phyloP scores from a whole-genome alignment of 148 eudicot species.

The Rhododendron ferrugineum region DNA sequence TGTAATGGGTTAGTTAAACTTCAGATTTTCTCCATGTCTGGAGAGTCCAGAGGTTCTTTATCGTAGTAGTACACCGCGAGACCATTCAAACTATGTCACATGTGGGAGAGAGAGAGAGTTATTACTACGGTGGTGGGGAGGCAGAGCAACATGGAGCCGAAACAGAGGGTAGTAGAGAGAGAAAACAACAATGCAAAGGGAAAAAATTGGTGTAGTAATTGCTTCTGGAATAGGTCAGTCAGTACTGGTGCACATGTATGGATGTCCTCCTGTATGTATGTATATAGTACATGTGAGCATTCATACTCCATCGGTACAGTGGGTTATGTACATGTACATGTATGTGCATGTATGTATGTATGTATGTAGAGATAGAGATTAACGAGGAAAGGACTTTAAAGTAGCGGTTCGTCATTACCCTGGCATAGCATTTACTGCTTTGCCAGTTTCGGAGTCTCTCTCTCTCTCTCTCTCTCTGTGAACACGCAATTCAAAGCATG shows the following conservation, averaged over 20 bases:
- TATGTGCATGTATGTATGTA: not conserved
- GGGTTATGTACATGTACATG: not conserved
- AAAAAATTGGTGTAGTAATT: not conserved
- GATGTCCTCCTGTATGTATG: not conserved
- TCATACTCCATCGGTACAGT: not conserved
- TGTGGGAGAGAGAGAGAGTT: not conserved
- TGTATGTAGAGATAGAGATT: not conserved
- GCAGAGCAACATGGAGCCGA: conserved; percentile 8
- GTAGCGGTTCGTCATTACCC: not conserved
- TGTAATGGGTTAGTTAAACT: not conserved
- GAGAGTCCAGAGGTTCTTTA: not conserved
- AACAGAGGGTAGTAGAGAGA: not conserved
- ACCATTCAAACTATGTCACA: not conserved
- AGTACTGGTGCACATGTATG: not conserved
- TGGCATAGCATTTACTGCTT: not conserved
- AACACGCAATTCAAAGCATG: conserved; percentile 3
- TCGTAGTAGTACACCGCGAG: not conserved
- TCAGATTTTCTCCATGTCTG: not conserved
- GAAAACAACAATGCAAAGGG: not conserved
- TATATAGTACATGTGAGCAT: not conserved
- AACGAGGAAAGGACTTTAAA: not conserved
- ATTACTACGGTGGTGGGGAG: not conserved
- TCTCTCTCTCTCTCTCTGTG: not conserved
- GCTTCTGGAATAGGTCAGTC: not conserved
- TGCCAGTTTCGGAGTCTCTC: not conserved